Conservation (phyloP, 2,329 filamentous ascomycete species). For the Colletotrichum melonis region DNA sequence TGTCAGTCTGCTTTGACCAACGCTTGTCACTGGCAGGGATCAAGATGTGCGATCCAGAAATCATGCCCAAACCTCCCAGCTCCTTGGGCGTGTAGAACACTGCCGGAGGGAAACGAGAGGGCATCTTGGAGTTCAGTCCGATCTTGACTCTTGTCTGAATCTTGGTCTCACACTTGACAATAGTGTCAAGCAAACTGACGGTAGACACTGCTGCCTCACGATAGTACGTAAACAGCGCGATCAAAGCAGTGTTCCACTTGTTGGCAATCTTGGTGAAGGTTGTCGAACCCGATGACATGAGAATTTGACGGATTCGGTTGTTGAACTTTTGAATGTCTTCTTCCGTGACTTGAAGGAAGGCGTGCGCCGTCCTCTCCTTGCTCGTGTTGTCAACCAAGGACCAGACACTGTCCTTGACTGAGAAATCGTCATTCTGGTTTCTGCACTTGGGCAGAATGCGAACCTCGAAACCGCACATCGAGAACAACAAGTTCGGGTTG, state of each 20-base stretch:
- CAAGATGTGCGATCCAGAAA: slow-evolving; percentile 96
- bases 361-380: slow-evolving; percentile 96
- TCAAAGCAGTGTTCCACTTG: slow-evolving; percentile 99
- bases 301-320: slow-evolving; percentile 96
- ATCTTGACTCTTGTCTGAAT: slow-evolving; percentile 99
- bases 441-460: slow-evolving; percentile 94
- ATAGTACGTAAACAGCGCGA: slow-evolving; percentile 98
- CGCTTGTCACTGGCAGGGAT: slow-evolving; percentile 98
- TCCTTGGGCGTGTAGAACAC: slow-evolving; percentile 99
- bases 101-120: slow-evolving; percentile 95
- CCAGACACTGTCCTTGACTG: slow-evolving; percentile 98
- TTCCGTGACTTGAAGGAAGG: slow-evolving; percentile 96
- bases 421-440: slow-evolving; percentile 96
- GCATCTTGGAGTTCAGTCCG: slow-evolving; percentile 99
- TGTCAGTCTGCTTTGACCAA: slow-evolving; percentile 98
- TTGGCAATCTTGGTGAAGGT: slow-evolving; percentile 99
- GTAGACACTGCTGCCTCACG: slow-evolving; percentile 97
- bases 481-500: slow-evolving; percentile 96
- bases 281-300: slow-evolving; percentile 99
- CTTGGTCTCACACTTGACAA: slow-evolving; percentile 99
- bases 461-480: slow-evolving; percentile 98
- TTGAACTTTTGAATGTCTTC: slow-evolving; percentile 99
- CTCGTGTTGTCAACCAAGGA: slow-evolving; percentile 95
- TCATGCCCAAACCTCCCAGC: slow-evolving; percentile 96
- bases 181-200: slow-evolving; percentile 92